These are phyloP conservation scores for Sordariomycetes sp. DNA, from an alignment of 2,329 filamentous ascomycete species.

Conservation along the genomic window DNA sequence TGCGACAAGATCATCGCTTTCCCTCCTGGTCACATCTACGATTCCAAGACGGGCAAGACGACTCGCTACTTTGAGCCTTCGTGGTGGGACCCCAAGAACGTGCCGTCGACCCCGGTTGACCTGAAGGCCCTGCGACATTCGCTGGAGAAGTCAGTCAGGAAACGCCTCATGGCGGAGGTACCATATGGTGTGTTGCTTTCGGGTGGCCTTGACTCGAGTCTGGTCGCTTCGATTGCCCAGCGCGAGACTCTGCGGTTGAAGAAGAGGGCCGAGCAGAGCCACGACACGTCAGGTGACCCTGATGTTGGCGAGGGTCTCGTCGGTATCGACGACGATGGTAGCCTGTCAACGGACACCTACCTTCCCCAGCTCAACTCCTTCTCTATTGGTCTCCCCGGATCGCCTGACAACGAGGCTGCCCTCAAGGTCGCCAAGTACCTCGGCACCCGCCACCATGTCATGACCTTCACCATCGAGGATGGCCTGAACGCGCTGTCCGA, in stretches of 20 bases:
- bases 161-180: slow-evolving; percentile 97
- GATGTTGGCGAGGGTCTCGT: slow-evolving; percentile 60
- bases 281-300: slow-evolving; percentile 22
- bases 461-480: slow-evolving; percentile 97
- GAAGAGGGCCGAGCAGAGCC: slow-evolving; percentile 43
- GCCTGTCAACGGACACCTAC: slow-evolving; percentile 81
- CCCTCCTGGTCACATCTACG: slow-evolving; percentile 91
- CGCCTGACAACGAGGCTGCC: slow-evolving; percentile 87
- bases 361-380: slow-evolving; percentile 96
- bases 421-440: slow-evolving; percentile 92
- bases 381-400: slow-evolving; percentile 89
- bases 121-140: slow-evolving; percentile 72
- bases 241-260: slow-evolving; percentile 77
- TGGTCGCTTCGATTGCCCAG: slow-evolving; percentile 93
- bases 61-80: slow-evolving; percentile 85
- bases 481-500: slow-evolving; percentile 94
- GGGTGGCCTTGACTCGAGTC: slow-evolving; percentile 88
- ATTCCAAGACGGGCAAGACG: slow-evolving; percentile 79
- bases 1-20: slow-evolving; percentile 94
- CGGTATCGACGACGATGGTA: slow-evolving; percentile 88
- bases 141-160: slow-evolving; percentile 85
- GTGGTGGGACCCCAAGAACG: slow-evolving; percentile 79
- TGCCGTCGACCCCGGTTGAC: slow-evolving; percentile 75
- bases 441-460: slow-evolving; percentile 94
- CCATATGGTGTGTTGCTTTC: slow-evolving; percentile 94